phyloP scores from a whole-genome alignment of 2,329 filamentous ascomycete genomes.

The Seiridium cupressi region DNA sequence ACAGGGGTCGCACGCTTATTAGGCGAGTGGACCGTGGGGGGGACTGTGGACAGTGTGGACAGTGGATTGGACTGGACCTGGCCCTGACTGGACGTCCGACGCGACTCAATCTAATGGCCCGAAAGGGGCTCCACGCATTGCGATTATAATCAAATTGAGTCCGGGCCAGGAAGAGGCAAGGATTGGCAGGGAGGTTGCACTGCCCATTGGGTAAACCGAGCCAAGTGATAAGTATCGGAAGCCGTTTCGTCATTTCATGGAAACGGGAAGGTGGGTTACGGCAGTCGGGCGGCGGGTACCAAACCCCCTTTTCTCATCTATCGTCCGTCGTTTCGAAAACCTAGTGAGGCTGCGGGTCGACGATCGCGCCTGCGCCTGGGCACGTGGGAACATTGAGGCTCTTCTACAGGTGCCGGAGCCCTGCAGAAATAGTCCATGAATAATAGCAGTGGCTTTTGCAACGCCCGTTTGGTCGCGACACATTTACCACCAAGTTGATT shows the following conservation, averaged over 20 bases:
- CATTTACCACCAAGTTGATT: no score
- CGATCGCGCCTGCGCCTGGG: not conserved
- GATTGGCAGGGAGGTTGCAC: slow-evolving; percentile 2
- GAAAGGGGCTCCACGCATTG: not conserved
- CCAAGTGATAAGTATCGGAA: not conserved
- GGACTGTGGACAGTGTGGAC: not conserved
- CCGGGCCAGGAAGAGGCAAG: slow-evolving; percentile 3
- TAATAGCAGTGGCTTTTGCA: no score
- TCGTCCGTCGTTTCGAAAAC: not conserved
- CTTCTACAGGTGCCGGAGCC: not conserved
- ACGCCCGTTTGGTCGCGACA: no score
- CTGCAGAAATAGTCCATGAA: not conserved
- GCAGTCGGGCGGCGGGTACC: not conserved
- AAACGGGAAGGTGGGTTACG: slow-evolving; percentile 4
- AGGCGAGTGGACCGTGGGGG: slow-evolving; percentile 3
- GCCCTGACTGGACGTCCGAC: not conserved
- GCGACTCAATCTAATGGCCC: not conserved
- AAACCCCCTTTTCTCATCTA: not conserved
- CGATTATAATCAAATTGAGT: slow-evolving; percentile 6
- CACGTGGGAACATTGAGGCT: not conserved
- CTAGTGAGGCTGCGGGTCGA: not conserved
- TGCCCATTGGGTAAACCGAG: not conserved
- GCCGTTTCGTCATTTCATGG: slow-evolving; percentile 3
- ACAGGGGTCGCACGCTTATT: slow-evolving; percentile 4
- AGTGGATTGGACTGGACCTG: not conserved